phyloP scores from a whole-genome alignment of 1,284 basidiomycete species.

The Puccinia triticina region DNA sequence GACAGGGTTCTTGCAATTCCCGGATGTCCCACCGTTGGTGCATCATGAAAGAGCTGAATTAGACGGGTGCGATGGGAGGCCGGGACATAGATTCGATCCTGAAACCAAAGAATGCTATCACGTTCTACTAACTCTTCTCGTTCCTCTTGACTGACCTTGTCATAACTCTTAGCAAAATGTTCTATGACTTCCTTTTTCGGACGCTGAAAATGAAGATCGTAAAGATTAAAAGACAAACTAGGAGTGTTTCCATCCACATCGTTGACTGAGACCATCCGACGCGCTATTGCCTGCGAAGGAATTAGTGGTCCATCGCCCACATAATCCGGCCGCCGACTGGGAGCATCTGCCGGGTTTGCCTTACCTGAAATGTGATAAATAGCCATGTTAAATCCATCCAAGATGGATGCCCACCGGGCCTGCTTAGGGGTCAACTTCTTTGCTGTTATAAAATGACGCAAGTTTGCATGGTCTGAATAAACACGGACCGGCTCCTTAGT shows the following conservation, averaged over 20 bases:
- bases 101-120: not conserved
- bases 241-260: no score
- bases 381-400: conserved; percentile 1
- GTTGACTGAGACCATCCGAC: no score
- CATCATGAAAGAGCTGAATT: not conserved
- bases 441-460: no score
- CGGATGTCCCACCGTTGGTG: not conserved
- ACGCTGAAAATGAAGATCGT: no score
- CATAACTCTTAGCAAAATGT: no score
- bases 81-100: not conserved
- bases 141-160: not conserved
- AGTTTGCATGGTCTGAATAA: no score
- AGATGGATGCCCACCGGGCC: conserved; percentile 15
- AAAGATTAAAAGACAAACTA: no score
- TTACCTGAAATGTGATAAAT: conserved; percentile 29
- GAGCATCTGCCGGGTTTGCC: conserved; percentile 15
- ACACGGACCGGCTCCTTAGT: no score
- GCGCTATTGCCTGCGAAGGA: no score
- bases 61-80: not conserved
- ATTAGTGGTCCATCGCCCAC: not conserved
- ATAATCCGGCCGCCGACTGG: not conserved
- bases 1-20: conserved; percentile 1
- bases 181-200: no score
- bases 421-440: conserved; percentile 19
- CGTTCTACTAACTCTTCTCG: not conserved